These are phyloP conservation scores for Aspergillus egyptiacus DNA, from an alignment of 495 filamentous ascomycete genomes.

Conservation along the genomic window DNA sequence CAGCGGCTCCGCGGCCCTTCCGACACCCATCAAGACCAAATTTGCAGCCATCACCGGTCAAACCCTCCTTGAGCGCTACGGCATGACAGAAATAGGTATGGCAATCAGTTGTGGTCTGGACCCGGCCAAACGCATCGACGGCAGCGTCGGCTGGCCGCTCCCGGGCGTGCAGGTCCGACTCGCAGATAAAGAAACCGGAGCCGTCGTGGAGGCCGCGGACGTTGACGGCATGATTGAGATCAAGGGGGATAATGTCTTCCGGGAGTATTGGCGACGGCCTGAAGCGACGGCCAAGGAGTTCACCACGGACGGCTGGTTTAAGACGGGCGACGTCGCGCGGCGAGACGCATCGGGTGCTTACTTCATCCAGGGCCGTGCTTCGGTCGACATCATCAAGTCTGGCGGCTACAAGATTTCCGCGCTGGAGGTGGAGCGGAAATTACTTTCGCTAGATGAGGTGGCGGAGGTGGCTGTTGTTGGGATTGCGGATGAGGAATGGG, in stretches of 20 bases:
- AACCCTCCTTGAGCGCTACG: constrained; percentile 39
- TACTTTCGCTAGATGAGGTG: constrained; percentile 32
- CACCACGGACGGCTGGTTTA: constrained; percentile 43
- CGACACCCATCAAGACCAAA: constrained; percentile 38
- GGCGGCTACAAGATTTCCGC: constrained; percentile 45
- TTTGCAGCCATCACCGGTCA: constrained; percentile 40
- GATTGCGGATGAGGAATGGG: constrained; percentile 40
- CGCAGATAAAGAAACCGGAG: constrained; percentile 36
- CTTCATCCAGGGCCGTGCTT: constrained; percentile 42
- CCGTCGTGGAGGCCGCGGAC: constrained; percentile 25
- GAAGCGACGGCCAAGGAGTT: constrained; percentile 40
- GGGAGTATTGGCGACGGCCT: constrained; percentile 40
- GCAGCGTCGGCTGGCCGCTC: constrained; percentile 43
- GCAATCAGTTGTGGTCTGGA: constrained; percentile 40
- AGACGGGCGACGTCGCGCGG: constrained; percentile 42
- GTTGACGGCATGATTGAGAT: constrained; percentile 45
- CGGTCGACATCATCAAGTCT: constrained; percentile 43
- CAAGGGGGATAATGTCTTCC: constrained; percentile 40
- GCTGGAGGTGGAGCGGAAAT: constrained; percentile 40
- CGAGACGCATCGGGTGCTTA: constrained; percentile 36
- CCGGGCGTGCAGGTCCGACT: constrained; percentile 40
- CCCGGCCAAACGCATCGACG: constrained; percentile 32
- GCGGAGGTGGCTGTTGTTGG: constrained; percentile 42
- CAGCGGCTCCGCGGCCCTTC: constrained; percentile 41
- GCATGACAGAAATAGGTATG: constrained; percentile 47